Conservation (phyloP, 768 basidiomycete genomes). For the Leccinum ochraceum region DNA sequence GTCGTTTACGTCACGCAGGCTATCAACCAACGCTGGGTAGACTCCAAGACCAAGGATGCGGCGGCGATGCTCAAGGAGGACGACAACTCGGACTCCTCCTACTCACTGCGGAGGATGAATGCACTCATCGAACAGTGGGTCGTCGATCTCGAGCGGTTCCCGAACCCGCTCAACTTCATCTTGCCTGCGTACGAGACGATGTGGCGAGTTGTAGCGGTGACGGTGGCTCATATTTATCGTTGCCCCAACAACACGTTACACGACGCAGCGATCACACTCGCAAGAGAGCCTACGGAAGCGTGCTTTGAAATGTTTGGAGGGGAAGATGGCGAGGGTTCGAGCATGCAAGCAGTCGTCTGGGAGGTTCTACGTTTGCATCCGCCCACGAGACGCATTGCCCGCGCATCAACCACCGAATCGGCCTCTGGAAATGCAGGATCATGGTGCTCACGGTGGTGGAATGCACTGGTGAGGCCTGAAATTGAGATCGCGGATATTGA, state of each 20-base stretch:
- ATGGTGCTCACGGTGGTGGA: constrained; percentile 15
- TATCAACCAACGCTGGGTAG: constrained; percentile 38
- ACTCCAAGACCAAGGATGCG: constrained; percentile 22
- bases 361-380: constrained; percentile 34
- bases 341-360: constrained; percentile 27
- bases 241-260: constrained; percentile 23
- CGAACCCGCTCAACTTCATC: constrained; percentile 50
- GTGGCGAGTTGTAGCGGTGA: constrained; percentile 62
- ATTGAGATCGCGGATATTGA: constrained; percentile 29
- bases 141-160: constrained; percentile 24
- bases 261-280: constrained; percentile 28
- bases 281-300: constrained; percentile 24
- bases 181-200: constrained; percentile 64
- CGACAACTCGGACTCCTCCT: neutral
- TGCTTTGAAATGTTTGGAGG: constrained; percentile 17
- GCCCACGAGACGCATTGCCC: constrained; percentile 27
- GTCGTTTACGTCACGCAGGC: constrained; percentile 39
- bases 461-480: neutral
- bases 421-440: neutral
- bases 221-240: constrained; percentile 33
- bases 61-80: constrained; percentile 17
- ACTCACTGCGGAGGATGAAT: constrained; percentile 36
- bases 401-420: neutral
- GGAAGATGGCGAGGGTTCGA: constrained; percentile 13
- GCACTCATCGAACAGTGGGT: constrained; percentile 38